phyloP scores from a whole-genome alignment of 345 rosid genomes.

The Aquilaria yunnanensis region DNA sequence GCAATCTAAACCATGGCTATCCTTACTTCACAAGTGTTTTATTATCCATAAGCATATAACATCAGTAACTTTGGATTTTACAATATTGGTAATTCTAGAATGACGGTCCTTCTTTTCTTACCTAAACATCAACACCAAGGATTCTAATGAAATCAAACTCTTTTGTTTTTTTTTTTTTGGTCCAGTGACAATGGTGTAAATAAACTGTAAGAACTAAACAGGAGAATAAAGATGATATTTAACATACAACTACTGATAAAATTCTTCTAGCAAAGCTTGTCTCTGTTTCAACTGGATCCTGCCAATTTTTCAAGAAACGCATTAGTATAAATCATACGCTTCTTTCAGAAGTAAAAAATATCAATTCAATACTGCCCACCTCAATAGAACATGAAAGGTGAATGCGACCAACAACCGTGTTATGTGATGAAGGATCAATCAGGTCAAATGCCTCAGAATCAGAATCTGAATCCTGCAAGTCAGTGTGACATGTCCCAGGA shows the following conservation, averaged over 20 bases:
- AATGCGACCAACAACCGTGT: conserved; percentile 55
- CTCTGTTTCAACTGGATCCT: conserved; percentile 94
- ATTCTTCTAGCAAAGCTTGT: conserved; percentile 79
- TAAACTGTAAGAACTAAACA: conserved; percentile 1
- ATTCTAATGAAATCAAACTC: conserved; percentile 1
- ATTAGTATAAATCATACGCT: conserved; percentile 10
- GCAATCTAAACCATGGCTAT: no score
- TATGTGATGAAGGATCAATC: conserved; percentile 60
- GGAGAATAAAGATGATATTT: conserved; percentile 6
- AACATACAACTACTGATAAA: conserved; percentile 76
- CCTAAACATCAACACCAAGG: not conserved
- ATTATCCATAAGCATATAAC: no score
- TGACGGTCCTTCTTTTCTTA: no score
- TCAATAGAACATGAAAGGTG: conserved; percentile 74
- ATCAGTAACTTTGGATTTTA: no score
- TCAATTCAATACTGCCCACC: conserved; percentile 32
- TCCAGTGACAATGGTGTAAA: not conserved
- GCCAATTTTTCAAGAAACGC: conserved; percentile 16
- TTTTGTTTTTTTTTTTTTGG: not conserved
- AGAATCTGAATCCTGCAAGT: conserved; percentile 54
- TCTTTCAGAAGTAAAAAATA: not conserved
- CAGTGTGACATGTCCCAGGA: not conserved
- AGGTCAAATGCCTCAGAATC: conserved; percentile 45
- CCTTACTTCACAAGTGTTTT: no score
- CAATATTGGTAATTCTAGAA: no score